phyloP scores from a whole-genome alignment of 331 rosid genomes.

The Malus hybrid region DNA sequence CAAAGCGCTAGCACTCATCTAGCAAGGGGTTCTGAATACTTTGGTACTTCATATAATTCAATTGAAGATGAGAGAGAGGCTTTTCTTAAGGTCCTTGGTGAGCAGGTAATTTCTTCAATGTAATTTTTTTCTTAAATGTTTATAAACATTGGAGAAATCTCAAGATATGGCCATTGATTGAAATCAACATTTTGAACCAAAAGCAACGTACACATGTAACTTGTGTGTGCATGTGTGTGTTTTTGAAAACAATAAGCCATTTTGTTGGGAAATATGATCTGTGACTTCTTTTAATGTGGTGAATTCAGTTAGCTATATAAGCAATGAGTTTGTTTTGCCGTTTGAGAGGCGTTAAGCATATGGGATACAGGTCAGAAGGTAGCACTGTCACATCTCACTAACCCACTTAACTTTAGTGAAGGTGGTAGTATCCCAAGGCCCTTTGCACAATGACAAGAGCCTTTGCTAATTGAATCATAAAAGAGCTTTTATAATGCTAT shows the following conservation, averaged over 20 bases:
- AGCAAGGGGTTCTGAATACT: constrained; percentile 47
- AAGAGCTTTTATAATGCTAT: not conserved
- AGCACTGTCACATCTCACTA: not conserved
- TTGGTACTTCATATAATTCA: constrained; percentile 50
- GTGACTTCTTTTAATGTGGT: not conserved
- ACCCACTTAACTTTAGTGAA: not conserved
- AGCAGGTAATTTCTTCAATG: constrained; percentile 58
- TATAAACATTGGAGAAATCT: constrained; percentile 5
- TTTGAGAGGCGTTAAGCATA: not conserved
- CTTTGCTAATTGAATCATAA: not conserved
- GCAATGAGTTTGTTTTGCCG: not conserved
- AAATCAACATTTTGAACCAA: constrained; percentile 5
- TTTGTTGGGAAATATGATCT: not conserved
- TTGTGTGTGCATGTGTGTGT: not conserved
- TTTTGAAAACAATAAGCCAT: not conserved
- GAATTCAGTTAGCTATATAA: not conserved
- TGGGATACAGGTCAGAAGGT: not conserved
- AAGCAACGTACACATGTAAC: not conserved
- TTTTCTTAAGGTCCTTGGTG: constrained; percentile 53
- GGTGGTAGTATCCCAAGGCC: not conserved
- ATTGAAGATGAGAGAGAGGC: constrained; percentile 61
- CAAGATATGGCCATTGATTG: constrained; percentile 4
- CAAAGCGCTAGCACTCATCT: constrained; percentile 38
- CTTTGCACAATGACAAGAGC: not conserved
- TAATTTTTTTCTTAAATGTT: not conserved